Evolutionary conservation across 805 yeast genomes (phyloP), one percentile per base, ranked within the genome.

Genomic region (Debaryomyces prosopidis): DNA sequence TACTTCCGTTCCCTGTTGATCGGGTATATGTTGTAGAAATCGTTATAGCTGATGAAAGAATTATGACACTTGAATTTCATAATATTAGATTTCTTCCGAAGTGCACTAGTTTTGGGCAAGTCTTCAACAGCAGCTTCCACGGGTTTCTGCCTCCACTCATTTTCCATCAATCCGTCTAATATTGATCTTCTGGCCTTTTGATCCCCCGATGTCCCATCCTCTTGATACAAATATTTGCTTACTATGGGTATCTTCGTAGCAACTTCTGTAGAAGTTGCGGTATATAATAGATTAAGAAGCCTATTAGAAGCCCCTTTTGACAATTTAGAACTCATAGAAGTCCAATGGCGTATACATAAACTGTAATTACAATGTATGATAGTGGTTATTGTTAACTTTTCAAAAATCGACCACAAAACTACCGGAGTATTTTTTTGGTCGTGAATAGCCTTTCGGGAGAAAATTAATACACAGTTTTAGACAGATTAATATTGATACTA

Each of bases 21-120:
- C 0, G 79, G 77, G 42, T 60, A 71, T 10, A 75, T 38, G 30
- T 68, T 64, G 36, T 47, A 43, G 44, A 79, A 72, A 53, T 80
- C 84, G 1, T 65, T 51, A 4, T 58, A 54, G 8, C 60, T 57
- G 0, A 77, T 57, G 20, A 62, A 62, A 9, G 77, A 69, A 50
- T 69, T 67, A 14, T 62, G 59, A 38, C 76, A 65, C n/a, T 52
- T 52, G 45, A 73, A 69, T 40, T 55, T 54, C 34, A 79, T 61
- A 3, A 79, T 57, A 46, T 68, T 69, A 3, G 69, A 50, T 27
- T 46, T 46, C 30, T 28, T 33, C 19, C 34, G 14, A 7, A 46
- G 46, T 10, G 19, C 19, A 2, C 28, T 31, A 5, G 23, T 12
- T 4, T 42, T 38, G 4, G 60, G 57, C 12, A 63, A 49, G 16